Conservation (phyloP, 2,329 filamentous ascomycete species). For the Pseudogymnoascus sp. region DNA sequence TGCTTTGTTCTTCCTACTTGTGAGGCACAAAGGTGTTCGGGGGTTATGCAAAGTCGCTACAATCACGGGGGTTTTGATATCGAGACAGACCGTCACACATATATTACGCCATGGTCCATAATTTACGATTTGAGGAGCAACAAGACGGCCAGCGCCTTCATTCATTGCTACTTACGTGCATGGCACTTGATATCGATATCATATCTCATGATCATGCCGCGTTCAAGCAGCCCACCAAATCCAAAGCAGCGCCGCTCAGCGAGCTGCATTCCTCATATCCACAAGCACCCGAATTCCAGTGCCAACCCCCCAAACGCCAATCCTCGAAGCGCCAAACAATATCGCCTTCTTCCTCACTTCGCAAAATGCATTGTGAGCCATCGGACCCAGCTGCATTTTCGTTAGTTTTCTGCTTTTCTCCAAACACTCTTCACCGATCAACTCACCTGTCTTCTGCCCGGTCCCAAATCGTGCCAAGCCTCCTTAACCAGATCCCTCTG, state of each 20-base stretch:
- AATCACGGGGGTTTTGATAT: background rate
- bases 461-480: background rate
- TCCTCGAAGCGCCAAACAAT: background rate
- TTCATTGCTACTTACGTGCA: background rate
- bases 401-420: background rate
- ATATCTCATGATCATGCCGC: background rate
- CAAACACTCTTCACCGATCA: background rate
- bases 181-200: background rate
- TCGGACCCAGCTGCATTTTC: background rate
- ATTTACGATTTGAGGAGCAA: background rate
- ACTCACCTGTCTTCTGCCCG: background rate
- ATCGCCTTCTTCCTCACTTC: background rate
- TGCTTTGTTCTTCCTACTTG: background rate
- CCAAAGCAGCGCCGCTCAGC: background rate
- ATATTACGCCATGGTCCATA: background rate
- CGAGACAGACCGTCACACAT: background rate
- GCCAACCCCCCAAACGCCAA: background rate
- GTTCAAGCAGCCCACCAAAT: background rate
- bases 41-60: background rate
- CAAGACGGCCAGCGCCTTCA: background rate
- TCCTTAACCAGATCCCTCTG: background rate
- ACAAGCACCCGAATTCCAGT: background rate
- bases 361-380: slow-evolving; percentile 3
- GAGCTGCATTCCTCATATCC: background rate
- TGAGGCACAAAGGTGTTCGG: background rate